phyloP scores from a whole-genome alignment of 805 yeast genomes.

The Jamesozyma rosinii region DNA sequence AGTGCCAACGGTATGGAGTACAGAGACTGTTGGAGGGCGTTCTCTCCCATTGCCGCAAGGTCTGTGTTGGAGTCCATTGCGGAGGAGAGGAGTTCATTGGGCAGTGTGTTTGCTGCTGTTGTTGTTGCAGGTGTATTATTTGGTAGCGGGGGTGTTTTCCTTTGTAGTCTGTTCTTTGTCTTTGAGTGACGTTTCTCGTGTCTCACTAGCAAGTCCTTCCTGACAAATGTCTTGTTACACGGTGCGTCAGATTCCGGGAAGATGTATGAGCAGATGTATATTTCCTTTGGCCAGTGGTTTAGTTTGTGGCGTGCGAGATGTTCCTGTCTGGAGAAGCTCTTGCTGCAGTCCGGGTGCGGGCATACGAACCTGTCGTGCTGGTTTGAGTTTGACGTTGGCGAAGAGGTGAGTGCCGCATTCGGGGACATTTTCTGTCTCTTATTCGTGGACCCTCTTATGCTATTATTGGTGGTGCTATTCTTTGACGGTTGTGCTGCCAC shows the following conservation, averaged over 20 bases:
- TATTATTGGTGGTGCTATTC: neutral
- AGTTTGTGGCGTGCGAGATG: constrained; percentile 54
- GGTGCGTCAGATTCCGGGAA: constrained; percentile 22
- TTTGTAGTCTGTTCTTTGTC: constrained; percentile 3
- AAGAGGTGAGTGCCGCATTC: neutral
- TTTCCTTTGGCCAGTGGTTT: constrained; percentile 46
- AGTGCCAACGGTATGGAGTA: too few relatives aligned
- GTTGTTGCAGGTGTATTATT: neutral
- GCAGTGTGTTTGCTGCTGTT: too few relatives aligned
- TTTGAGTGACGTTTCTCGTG: constrained; percentile 36
- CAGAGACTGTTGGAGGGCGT: too few relatives aligned
- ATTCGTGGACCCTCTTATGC: neutral
- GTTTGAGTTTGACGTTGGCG: neutral
- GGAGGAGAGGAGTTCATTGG: too few relatives aligned
- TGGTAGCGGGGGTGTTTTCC: neutral
- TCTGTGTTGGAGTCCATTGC: too few relatives aligned
- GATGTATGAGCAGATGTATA: constrained; percentile 38
- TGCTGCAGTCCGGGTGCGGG: constrained; percentile 43
- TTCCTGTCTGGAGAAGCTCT: constrained; percentile 49
- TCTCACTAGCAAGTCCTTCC: constrained; percentile 45
- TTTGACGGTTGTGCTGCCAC: neutral
- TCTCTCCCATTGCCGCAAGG: too few relatives aligned
- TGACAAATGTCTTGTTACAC: constrained; percentile 53
- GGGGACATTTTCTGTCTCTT: neutral
- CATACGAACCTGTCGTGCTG: constrained; percentile 14